phyloP scores from a whole-genome alignment of 805 yeast genomes.

The Ogataea pignaliae region DNA sequence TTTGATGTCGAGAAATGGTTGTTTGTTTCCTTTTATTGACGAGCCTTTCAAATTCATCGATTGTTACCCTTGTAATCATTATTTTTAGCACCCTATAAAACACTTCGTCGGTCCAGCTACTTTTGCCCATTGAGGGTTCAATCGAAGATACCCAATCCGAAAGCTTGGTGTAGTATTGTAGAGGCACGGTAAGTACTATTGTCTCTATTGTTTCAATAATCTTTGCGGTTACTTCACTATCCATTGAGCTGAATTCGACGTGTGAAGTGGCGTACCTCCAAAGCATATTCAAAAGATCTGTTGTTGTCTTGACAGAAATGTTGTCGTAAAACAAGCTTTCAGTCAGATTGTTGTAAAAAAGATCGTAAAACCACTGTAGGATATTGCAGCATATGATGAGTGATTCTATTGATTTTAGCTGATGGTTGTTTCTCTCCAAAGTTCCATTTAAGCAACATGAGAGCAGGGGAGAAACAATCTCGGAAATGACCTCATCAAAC shows the following conservation, averaged over 20 bases:
- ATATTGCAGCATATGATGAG: background rate
- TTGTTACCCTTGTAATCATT: constrained; percentile 10
- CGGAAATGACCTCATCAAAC: too few relatives aligned
- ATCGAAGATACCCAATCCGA: background rate
- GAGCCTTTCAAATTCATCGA: constrained; percentile 12
- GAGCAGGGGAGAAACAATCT: too few relatives aligned
- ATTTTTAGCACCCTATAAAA: constrained; percentile 12
- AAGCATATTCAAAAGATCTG: too few relatives aligned
- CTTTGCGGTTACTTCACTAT: background rate
- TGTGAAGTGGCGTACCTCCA: too few relatives aligned
- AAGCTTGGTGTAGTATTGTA: too few relatives aligned
- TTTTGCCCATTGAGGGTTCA: constrained; percentile 11
- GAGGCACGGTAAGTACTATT: constrained; percentile 9
- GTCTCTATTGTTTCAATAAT: constrained; percentile 9
- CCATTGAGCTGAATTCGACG: too few relatives aligned
- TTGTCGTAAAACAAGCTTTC: background rate
- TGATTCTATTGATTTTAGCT: too few relatives aligned
- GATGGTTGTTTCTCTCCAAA: too few relatives aligned
- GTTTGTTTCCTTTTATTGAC: background rate
- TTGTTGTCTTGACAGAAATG: too few relatives aligned
- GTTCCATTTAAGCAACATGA: too few relatives aligned
- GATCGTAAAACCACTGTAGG: background rate
- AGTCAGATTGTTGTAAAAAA: background rate
- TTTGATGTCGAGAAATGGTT: background rate
- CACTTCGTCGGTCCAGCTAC: constrained; percentile 12